Conservation (phyloP, 2,329 filamentous ascomycete genomes). For the Reticulascus tulasneorum region DNA sequence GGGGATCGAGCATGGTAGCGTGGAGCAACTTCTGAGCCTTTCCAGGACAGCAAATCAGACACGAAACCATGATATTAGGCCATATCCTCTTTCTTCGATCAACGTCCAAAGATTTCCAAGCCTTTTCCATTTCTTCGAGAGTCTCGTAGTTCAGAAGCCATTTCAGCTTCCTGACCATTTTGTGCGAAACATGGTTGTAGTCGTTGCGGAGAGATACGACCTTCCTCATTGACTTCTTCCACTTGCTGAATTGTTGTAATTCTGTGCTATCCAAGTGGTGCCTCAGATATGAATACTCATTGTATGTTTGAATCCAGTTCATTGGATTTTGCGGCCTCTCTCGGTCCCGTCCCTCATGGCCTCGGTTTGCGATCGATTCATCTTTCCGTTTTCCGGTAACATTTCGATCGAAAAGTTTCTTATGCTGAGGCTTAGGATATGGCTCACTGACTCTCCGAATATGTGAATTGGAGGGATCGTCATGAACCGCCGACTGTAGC, state of each 20-base stretch:
- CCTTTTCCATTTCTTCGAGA: conserved; percentile 25
- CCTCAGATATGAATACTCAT: conserved; percentile 12
- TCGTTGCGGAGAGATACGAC: too few species aligned
- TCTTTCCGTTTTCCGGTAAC: too few species aligned
- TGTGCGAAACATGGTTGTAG: background rate
- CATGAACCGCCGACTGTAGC: too few species aligned
- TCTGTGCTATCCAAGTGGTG: conserved; percentile 6
- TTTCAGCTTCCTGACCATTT: conserved; percentile 1
- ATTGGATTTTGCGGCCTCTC: too few species aligned
- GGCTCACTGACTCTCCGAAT: too few species aligned
- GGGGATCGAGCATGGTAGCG: conserved; percentile 33
- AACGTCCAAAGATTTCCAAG: conserved; percentile 26
- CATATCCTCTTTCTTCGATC: conserved; percentile 23
- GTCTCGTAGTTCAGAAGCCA: conserved; percentile 26
- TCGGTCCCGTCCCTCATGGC: too few species aligned
- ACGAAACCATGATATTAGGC: conserved; percentile 31
- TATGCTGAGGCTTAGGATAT: too few species aligned
- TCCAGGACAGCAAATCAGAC: conserved; percentile 26
- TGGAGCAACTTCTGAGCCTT: conserved; percentile 28
- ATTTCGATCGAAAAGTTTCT: too few species aligned
- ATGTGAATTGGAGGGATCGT: too few species aligned
- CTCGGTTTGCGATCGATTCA: too few species aligned
- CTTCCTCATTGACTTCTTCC: too few species aligned
- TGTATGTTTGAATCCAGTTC: conserved; percentile 16
- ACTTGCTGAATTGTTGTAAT: conserved; percentile 7